Percentiles rank a stretch among this genome's conserved stretches.
Conservation (phyloP, 768 basidiomycete species). For the Termitomyces bulborhizus region DNA sequence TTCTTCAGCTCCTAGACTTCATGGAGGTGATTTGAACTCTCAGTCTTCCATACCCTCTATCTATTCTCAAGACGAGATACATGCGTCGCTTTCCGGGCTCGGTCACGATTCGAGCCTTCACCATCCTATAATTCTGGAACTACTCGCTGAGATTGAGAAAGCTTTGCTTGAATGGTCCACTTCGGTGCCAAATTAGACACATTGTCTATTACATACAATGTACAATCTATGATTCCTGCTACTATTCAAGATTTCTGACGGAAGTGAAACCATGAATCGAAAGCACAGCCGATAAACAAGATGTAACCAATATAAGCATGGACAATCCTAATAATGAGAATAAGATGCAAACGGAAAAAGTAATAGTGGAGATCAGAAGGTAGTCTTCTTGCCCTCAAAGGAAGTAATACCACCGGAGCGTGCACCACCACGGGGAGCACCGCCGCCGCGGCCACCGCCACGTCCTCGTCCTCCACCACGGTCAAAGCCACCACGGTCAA, state of each 20-base stretch:
- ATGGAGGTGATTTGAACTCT: constrained; percentile 2
- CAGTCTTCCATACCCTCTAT: constrained; percentile 16
- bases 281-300: constrained; percentile 4
- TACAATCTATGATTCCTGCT: constrained; percentile 3
- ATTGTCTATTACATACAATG: not conserved
- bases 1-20: not conserved
- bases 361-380: constrained; percentile 32
- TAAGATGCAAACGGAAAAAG: not conserved
- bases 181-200: not conserved
- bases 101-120: not conserved
- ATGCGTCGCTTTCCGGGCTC: not conserved
- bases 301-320: not conserved
- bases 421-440: constrained; percentile 37
- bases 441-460: constrained; percentile 35
- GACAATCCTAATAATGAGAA: not conserved
- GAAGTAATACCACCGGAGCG: constrained; percentile 61
- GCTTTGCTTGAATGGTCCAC: constrained; percentile 26
- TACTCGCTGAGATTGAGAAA: constrained; percentile 28
- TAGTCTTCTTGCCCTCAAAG: constrained; percentile 64
- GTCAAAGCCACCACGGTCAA: constrained; percentile 18
- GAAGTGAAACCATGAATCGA: not conserved
- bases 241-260: not conserved
- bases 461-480: constrained; percentile 38
- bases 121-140: constrained; percentile 24
- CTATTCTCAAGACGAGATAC: constrained; percentile 16